Evolutionary conservation across 495 filamentous ascomycete species (phyloP), one percentile per base, ranked within the genome.

Genomic region (Glonium stellatum): DNA sequence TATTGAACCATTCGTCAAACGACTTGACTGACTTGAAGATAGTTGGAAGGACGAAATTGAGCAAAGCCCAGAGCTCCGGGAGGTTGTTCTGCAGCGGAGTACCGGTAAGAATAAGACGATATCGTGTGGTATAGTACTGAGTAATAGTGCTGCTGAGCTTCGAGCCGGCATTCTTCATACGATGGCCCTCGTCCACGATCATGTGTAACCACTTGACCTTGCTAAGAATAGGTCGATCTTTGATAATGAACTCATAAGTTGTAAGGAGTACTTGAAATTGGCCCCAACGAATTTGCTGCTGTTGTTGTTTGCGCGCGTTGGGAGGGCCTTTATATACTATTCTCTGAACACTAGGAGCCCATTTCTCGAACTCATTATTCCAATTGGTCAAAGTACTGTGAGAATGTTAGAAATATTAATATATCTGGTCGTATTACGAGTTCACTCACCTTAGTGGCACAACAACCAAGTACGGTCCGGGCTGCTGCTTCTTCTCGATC

Each of bases 1-100:
- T 97, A 73, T 97, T 97, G 80, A 98, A 98, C 93, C 93, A 98
- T 72, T 98, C 93, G 72, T 98, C 93, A 67, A 98, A 98, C 9
- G 91, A 96, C 74, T 96, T 97, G 49, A 95, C 92, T 0, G 95
- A 97, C 70, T 98, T 98, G 85, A 98, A 98, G 65, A 98, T 98
- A 61, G 89, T 97, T 9, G 93, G 93, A 22, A 98, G 80, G 22
- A 97, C 95, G 72, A 98, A 98, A 73, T 98, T 98, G 65, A 98
- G 86, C 72, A 97, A 83, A 41, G 95, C 87, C 93, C 93, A 98
- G 64, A 98, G 78, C 67, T 98, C 93, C 11, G 91, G 87, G 18
- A 98, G 79, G 67, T 98, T 98, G 76, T 98, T 98, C 72, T 98
- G 93, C 25, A 98, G 79, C 27, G 93, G 93, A 15, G 93, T 98